phyloP scores from a whole-genome alignment of 2,329 filamentous ascomycete genomes.

The Fusarium sterilihyphosum region DNA sequence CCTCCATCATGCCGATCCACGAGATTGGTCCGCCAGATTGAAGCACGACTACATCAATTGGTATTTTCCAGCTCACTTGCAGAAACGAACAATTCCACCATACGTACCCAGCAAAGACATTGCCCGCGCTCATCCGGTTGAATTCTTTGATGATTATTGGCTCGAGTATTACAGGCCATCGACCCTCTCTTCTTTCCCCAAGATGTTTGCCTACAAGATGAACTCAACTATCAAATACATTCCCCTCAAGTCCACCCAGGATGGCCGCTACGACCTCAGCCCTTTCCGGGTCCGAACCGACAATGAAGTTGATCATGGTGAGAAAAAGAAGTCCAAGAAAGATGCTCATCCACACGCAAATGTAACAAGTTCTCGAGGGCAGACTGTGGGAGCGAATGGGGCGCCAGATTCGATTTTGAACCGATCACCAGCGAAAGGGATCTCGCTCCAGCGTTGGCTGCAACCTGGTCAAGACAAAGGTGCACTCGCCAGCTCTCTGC shows the following conservation, averaged over 20 bases:
- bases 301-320: slow-evolving; percentile 65
- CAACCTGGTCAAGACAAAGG: slow-evolving; percentile 57
- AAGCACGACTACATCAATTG: slow-evolving; percentile 84
- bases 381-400: slow-evolving; percentile 48
- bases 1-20: slow-evolving; percentile 88
- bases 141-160: slow-evolving; percentile 93
- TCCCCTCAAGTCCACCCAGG: slow-evolving; percentile 75
- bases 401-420: slow-evolving; percentile 53
- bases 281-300: slow-evolving; percentile 85
- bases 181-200: slow-evolving; percentile 87
- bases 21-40: slow-evolving; percentile 71
- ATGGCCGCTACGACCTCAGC: slow-evolving; percentile 83
- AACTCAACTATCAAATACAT: slow-evolving; percentile 89
- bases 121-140: slow-evolving; percentile 56
- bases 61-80: slow-evolving; percentile 80
- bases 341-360: slow-evolving; percentile 73
- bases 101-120: slow-evolving; percentile 52
- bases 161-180: slow-evolving; percentile 94
- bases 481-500: slow-evolving; percentile 25
- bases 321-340: slow-evolving; percentile 72
- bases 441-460: slow-evolving; percentile 71
- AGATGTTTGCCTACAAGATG: slow-evolving; percentile 93
- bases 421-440: slow-evolving; percentile 55
- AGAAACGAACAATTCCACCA: slow-evolving; percentile 67
- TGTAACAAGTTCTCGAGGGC: slow-evolving; percentile 55